Evolutionary conservation across 495 filamentous ascomycete genomes (phyloP).

Genomic region (Penicillium cosmopolitanum): DNA sequence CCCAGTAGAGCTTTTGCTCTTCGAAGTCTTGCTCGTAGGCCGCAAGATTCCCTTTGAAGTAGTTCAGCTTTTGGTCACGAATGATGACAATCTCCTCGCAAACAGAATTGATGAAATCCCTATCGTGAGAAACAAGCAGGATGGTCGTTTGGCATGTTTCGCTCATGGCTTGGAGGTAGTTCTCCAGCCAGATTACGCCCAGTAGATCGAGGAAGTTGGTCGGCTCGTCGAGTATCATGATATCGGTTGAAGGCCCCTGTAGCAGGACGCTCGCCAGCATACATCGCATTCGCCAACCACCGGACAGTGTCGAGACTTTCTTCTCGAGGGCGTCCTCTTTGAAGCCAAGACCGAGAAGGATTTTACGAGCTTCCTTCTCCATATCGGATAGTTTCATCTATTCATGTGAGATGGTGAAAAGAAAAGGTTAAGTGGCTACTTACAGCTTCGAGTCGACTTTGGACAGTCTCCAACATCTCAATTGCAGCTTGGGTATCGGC

Average conservation of each 20-base stretch:
- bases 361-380: conserved; percentile 63
- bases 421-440: conserved; percentile 2
- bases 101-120: conserved; percentile 70
- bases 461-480: conserved; percentile 64
- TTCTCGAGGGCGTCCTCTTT: conserved; percentile 58
- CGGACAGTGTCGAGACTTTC: conserved; percentile 67
- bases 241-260: conserved; percentile 61
- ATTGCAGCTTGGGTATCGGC: conserved; percentile 65
- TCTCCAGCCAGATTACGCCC: conserved; percentile 82
- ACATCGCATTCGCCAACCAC: conserved; percentile 79
- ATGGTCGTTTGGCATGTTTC: conserved; percentile 47
- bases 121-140: conserved; percentile 79
- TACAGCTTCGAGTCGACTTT: conserved; percentile 57
- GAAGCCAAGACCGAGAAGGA: conserved; percentile 75
- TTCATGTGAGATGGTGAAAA: conserved; percentile 10
- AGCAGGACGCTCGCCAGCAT: conserved; percentile 68
- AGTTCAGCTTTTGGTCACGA: conserved; percentile 61
- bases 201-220: conserved; percentile 84
- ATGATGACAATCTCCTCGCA: conserved; percentile 79
- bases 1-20: conserved; percentile 64
- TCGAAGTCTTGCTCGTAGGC: conserved; percentile 69
- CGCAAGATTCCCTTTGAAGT: conserved; percentile 71
- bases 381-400: conserved; percentile 49
- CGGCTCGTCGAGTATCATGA: conserved; percentile 84
- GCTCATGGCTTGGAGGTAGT: conserved; percentile 60